Percentiles rank a stretch among this genome's conserved stretches.
Conservation (phyloP, 306 rosid genomes). For the Adenanthera pavonina region DNA sequence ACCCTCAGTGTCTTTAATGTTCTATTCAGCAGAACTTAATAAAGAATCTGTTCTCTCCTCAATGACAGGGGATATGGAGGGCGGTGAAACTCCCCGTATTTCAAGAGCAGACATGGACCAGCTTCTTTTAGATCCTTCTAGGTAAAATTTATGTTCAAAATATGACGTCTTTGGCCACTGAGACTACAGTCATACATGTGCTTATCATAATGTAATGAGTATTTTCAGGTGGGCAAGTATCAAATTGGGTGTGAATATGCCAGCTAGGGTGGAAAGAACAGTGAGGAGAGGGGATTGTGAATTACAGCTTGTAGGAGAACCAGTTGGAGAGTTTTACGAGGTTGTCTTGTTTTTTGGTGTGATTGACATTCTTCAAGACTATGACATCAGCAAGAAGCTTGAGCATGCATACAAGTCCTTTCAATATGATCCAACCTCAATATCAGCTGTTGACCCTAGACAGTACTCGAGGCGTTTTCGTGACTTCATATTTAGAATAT, state of each 20-base stretch:
- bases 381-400: slow-evolving; percentile 97
- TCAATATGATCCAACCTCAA: slow-evolving; percentile 88
- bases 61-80: slow-evolving; percentile 54
- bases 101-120: slow-evolving; percentile 66
- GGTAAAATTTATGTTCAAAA: slow-evolving; percentile 53
- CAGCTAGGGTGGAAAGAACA: slow-evolving; percentile 77
- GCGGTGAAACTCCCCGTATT: slow-evolving; percentile 53
- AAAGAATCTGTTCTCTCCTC: slow-evolving; percentile 10
- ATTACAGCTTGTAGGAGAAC: slow-evolving; percentile 74
- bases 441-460: slow-evolving; percentile 92
- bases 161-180: neutral
- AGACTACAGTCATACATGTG: neutral
- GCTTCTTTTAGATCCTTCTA: slow-evolving; percentile 68
- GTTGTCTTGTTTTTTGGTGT: slow-evolving; percentile 78
- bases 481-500: slow-evolving; percentile 74
- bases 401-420: slow-evolving; percentile 97
- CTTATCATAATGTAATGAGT: slow-evolving; percentile 9
- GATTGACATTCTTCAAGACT: slow-evolving; percentile 97
- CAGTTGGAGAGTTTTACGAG: slow-evolving; percentile 80
- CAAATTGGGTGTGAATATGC: slow-evolving; percentile 75
- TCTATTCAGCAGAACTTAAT: neutral
- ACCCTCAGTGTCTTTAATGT: neutral
- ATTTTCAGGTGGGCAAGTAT: slow-evolving; percentile 74
- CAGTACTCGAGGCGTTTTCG: slow-evolving; percentile 93
- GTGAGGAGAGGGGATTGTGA: slow-evolving; percentile 65